Base-by-base conservation (phyloP, 768 basidiomycete species). In the Kwoniella newhampshirensis region DNA sequence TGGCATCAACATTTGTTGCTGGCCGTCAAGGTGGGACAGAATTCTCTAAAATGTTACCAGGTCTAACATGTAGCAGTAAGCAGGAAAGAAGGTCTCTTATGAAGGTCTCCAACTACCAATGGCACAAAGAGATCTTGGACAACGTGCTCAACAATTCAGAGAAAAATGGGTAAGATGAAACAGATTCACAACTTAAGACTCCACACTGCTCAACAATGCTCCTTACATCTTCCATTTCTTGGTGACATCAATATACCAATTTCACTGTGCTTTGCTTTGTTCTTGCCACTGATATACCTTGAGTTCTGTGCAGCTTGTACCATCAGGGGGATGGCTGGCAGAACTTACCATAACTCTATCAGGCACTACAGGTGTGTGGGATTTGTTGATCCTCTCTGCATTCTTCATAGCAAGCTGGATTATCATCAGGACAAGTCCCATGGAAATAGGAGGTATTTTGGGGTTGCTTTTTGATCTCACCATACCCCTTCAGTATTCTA, bases 251-350 rank as follows among this genome's bases (percentile, higher is more conserved):
- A n/a, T n/a, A n/a, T n/a, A n/a, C n/a, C n/a, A n/a, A n/a, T n/a
- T n/a, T n/a, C n/a, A n/a, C n/a, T n/a, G n/a, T n/a, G n/a, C n/a
- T n/a, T n/a, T n/a, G n/a, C n/a, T n/a, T n/a, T n/a, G n/a, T n/a
- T n/a, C n/a, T n/a, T n/a, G n/a, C n/a, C n/a, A n/a, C n/a, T n/a
- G n/a, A n/a, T n/a, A n/a, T n/a, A n/a, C n/a, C n/a, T 13, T 13
- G n/a, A n/a, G n/a, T n/a, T 18, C 48, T 32, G 48, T 35, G 32
- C 32, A 32, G 32, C 32, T 32, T 51, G n/a, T 13, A 47, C n/a
- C 55, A 17, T 57, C 60, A 12, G 60, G 60, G 18, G 60, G 60
- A 18, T 62, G 60, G 60, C 39, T 62, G 18, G 54, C 49, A 20
- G 45, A 62, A 4, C 18, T 62, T 7, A 25, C 57, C 5, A 62